Evolutionary conservation across 805 yeast genomes (phyloP).

Genomic region (Saturnispora serradocipensis): DNA sequence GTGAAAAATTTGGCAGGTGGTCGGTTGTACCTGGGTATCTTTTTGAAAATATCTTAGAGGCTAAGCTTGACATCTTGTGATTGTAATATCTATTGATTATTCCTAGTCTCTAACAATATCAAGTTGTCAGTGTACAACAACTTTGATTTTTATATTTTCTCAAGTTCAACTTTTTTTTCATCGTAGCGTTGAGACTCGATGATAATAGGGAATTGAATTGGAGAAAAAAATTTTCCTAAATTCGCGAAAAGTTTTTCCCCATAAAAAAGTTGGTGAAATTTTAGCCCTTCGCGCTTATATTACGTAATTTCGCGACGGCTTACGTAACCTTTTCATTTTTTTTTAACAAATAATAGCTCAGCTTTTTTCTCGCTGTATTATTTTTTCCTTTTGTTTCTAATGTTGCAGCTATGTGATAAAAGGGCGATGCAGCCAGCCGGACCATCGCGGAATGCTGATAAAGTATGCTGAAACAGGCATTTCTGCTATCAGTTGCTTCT

Average conservation of each 20-base stretch:
- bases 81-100: neutral
- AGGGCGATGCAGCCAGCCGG: neutral
- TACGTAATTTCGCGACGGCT: neutral
- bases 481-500: neutral
- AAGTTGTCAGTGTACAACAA: neutral
- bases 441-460: neutral
- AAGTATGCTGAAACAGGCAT: neutral
- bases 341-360: neutral
- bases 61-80: neutral
- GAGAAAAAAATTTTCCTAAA: no score
- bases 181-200: neutral
- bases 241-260: neutral
- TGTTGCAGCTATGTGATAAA: neutral
- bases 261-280: neutral
- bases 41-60: slow-evolving; percentile 13
- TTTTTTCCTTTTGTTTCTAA: neutral
- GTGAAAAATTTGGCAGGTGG: slow-evolving; percentile 22
- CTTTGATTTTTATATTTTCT: neutral
- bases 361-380: neutral
- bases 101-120: neutral
- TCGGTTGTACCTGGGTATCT: slow-evolving; percentile 27
- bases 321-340: neutral
- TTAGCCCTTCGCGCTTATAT: neutral
- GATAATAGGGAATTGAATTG: no score
- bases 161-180: neutral